Evolutionary conservation across 1,284 basidiomycete genomes (phyloP), one percentile per base, ranked within the genome.

Genomic region (Rhodotorula sp.): DNA sequence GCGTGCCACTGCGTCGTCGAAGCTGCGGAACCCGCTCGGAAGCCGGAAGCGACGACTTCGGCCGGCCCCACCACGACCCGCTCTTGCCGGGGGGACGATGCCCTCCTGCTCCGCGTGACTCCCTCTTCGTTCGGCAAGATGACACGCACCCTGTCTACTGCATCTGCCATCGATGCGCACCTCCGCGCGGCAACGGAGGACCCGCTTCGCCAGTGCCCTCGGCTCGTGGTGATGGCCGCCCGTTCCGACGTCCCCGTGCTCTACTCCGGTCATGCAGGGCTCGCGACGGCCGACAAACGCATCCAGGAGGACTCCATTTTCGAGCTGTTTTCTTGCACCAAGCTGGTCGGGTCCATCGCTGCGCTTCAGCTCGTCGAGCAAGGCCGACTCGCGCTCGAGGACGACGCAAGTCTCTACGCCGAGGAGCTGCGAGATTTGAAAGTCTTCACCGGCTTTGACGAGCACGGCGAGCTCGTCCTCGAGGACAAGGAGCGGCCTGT

Each of bases 351-450:
- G 1, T 48, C 56, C 19, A 64, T 74, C 50, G 69, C 72, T 0
- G 54, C 64, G 16, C 13, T 74, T 14, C 69, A 71, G 54, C 67
- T 74, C 48, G 34, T 71, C 58, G 72, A 74, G 50, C 66, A 69
- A 25, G 72, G 69, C 57, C 53, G 49, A 53, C 27, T 74, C 42
- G 50, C 9, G 3, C 53, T 74, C 17, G 55, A 74, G 3, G 69
- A 61, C 61, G 69, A 71, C 42, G 67, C 59, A 7, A 14, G 41
- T 14, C 8, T 45, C 27, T 68, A 57, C 34, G 49, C 69, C 4
- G 52, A 52, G 7, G 69, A 74, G 42, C 17, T 66, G 3, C 44
- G 14, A 19, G 55, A 64, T 34, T 53, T 68, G 54, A 68, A 67
- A 41, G 44, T 66, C 25, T 54, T 61, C n/a, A 48, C 53, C 16